Conservation (phyloP, 2,329 filamentous ascomycete genomes). For the Akanthomyces muscarius region DNA sequence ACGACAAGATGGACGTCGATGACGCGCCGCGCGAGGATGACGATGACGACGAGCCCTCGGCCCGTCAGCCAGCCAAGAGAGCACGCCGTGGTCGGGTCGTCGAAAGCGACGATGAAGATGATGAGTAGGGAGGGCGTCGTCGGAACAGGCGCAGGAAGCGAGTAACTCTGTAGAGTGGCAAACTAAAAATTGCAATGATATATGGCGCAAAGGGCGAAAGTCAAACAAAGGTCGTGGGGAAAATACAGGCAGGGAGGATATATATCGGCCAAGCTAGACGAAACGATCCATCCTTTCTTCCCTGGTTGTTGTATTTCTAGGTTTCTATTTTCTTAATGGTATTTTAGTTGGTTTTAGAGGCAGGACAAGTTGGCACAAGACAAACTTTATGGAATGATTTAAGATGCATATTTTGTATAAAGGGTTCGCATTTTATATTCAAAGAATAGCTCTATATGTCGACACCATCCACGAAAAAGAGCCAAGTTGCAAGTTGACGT, state of each 20-base stretch:
- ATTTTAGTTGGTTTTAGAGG: background rate
- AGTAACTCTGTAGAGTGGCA: constrained; percentile 20
- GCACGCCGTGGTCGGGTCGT: constrained; percentile 49
- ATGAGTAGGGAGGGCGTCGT: constrained; percentile 25
- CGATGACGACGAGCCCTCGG: constrained; percentile 44
- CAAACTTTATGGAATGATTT: no score
- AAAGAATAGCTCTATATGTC: background rate
- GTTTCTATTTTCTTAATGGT: background rate
- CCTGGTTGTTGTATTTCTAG: constrained; percentile 5
- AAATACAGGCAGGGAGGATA: background rate
- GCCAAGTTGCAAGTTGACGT: background rate
- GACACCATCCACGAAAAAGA: background rate
- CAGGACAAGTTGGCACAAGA: background rate
- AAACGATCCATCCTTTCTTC: background rate
- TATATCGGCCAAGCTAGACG: background rate
- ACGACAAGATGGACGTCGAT: constrained; percentile 53
- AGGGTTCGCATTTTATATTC: no score
- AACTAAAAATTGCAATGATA: constrained; percentile 26
- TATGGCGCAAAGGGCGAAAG: constrained; percentile 5
- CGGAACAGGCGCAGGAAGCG: background rate
- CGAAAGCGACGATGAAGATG: constrained; percentile 53
- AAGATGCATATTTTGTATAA: no score
- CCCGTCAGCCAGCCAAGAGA: constrained; percentile 42
- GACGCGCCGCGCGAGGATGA: constrained; percentile 35
- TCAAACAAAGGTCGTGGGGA: background rate